Base-by-base conservation (phyloP, 306 rosid species). In the Fragaria ananassa region DNA sequence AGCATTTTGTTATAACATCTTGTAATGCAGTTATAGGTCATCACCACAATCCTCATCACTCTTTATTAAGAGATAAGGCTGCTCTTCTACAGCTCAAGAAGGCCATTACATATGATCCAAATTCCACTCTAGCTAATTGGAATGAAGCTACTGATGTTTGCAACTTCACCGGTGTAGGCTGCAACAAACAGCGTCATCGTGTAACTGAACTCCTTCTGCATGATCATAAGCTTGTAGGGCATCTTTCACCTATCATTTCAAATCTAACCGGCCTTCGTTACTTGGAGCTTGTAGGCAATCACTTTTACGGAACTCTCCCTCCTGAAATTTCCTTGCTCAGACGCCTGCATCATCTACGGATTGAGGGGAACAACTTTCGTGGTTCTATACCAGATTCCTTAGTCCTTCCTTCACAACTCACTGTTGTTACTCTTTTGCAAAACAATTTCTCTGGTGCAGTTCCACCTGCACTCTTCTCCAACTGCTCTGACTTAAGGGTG, bases 221-320 rank as follows among this genome's bases (percentile, higher is more conserved):
- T 15, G 75, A 81, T 42, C 74, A 41, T 42, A 34, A 39, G 7
- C 90, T 91, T 4, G 89, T 76, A 12, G 96, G 96, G 35, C 49
- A n/a, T 10, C 83, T 91, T 23, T 82, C 93, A 25, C 89, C 93
- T 6, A 1, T 65, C 85, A 76, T 91, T 79, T 86, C 93, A 37
- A 91, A 91, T 83, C 96, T 88, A 50, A 91, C 96, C 0, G 88
- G 87, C 74, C 86, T 91, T 10, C 90, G 84, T n/a, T 2, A 5
- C 57, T 72, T 91, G 19, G 61, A 50, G 53, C 61, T 88, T 8
- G 68, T 70, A 57, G 60, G 79, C 77, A 85, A 77, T 66, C 81
- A 82, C 71, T 56, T 91, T 9, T 85, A 31, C 29, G 91, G 93
- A 54, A 66, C 39, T 23, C 79, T 88, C 65, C 91, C 96, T 4